Conservation (phyloP, 768 basidiomycete species). For the Pleurotus salmoneostramineus region DNA sequence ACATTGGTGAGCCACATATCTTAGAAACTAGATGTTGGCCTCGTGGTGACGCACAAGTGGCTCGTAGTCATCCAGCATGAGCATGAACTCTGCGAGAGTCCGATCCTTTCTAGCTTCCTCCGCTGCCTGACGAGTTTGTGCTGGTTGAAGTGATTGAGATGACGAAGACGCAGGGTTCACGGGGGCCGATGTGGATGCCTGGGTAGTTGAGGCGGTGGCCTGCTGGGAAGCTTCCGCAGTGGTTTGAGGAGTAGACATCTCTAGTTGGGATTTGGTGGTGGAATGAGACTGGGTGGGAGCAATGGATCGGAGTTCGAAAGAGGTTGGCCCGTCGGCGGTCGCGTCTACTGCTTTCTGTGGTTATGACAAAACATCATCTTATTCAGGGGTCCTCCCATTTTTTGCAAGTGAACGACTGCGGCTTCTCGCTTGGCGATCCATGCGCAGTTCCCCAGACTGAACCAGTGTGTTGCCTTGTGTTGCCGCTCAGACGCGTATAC, state of each 20-base stretch:
- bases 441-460: no score
- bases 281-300: neutral
- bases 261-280: neutral
- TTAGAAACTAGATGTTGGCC: no score
- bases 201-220: neutral
- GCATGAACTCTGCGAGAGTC: slow-evolving; percentile 88
- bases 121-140: slow-evolving; percentile 62
- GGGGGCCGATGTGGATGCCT: neutral
- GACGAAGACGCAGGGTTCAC: slow-evolving; percentile 20
- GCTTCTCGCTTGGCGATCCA: no score
- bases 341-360: no score
- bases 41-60: slow-evolving; percentile 62
- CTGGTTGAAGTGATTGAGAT: slow-evolving; percentile 23
- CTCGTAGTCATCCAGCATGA: slow-evolving; percentile 96
- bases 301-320: neutral
- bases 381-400: no score
- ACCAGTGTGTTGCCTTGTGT: no score
- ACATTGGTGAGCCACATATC: no score
- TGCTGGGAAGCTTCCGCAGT: slow-evolving; percentile 7
- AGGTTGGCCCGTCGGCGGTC: no score
- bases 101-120: slow-evolving; percentile 87
- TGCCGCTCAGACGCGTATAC: no score
- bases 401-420: no score
- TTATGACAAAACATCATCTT: no score
- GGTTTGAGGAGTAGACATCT: neutral